Evolutionary conservation across 768 basidiomycete species (phyloP).

Genomic region (Suillus brevipes): DNA sequence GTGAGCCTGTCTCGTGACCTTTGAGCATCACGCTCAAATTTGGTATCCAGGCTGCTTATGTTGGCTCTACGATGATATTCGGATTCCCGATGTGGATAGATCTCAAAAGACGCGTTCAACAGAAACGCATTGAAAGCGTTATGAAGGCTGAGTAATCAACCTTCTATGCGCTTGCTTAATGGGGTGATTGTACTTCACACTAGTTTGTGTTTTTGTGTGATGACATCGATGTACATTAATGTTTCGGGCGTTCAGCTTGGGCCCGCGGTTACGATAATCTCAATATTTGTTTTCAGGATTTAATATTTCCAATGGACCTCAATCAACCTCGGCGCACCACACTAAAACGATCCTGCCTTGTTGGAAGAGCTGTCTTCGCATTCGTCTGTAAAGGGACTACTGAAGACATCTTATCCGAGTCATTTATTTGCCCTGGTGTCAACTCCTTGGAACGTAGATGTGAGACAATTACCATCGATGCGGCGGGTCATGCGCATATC

Average conservation of each 20-base stretch:
- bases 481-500: too few species aligned
- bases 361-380: not conserved
- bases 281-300: not conserved
- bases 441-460: too few species aligned
- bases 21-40: not conserved
- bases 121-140: conserved; percentile 73
- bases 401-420: too few species aligned
- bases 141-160: conserved; percentile 62
- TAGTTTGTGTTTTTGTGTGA: not conserved
- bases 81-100: conserved; percentile 59
- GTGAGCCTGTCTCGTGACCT: conserved; percentile 15
- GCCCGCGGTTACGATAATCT: not conserved
- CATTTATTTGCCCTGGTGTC: too few species aligned
- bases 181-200: not conserved
- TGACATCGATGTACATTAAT: not conserved
- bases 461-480: too few species aligned
- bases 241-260: not conserved
- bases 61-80: conserved; percentile 47
- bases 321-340: not conserved
- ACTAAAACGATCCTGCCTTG: not conserved
- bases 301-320: not conserved
- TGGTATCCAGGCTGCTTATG: conserved; percentile 48
- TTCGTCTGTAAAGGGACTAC: not conserved
- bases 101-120: conserved; percentile 59
- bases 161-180: not conserved